Percentiles rank a stretch among this genome's conserved stretches.
These are phyloP conservation scores for Zygosaccharomyces pseudorouxii DNA, from an alignment of 805 yeast genomes.

Conservation along the genomic window DNA sequence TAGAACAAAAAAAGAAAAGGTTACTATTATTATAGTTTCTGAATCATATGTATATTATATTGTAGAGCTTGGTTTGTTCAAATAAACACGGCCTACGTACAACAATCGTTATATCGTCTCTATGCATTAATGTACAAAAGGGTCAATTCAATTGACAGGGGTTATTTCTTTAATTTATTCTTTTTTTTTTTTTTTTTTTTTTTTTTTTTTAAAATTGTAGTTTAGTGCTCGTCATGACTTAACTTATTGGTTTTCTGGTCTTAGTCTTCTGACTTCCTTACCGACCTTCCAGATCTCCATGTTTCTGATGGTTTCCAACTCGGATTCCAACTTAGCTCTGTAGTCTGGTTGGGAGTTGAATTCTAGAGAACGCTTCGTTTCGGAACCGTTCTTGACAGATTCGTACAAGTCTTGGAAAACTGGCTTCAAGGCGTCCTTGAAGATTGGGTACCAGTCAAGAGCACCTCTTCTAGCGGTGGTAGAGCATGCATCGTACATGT, in stretches of 20 bases:
- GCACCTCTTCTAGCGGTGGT: slow-evolving; percentile 99
- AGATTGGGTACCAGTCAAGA: slow-evolving; percentile 98
- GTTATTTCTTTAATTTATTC: slow-evolving; percentile 1
- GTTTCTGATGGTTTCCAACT: slow-evolving; percentile 86
- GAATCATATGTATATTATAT: background rate
- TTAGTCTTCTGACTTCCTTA: slow-evolving; percentile 98
- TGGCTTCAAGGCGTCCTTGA: slow-evolving; percentile 98
- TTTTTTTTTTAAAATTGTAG: background rate
- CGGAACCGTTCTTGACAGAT: slow-evolving; percentile 92
- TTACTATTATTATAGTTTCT: background rate
- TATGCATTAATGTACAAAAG: slow-evolving; percentile 17
- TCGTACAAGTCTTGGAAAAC: slow-evolving; percentile 95
- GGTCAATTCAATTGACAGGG: slow-evolving; percentile 33
- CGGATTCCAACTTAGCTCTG: slow-evolving; percentile 93
- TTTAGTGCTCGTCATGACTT: background rate
- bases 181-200: background rate
- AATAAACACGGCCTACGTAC: slow-evolving; percentile 5
- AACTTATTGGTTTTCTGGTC: slow-evolving; percentile 94
- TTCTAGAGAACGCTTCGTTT: slow-evolving; percentile 96
- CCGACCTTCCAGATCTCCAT: slow-evolving; percentile 99
- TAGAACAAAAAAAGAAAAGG: background rate
- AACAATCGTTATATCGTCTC: slow-evolving; percentile 7
- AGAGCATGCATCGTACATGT: slow-evolving; percentile 99
- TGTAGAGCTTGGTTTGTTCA: slow-evolving; percentile 3
- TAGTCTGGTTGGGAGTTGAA: slow-evolving; percentile 98